Evolutionary conservation across 257 asterid genomes (phyloP), one percentile per base, ranked within the genome.

Genomic region (Datura wrightii): DNA sequence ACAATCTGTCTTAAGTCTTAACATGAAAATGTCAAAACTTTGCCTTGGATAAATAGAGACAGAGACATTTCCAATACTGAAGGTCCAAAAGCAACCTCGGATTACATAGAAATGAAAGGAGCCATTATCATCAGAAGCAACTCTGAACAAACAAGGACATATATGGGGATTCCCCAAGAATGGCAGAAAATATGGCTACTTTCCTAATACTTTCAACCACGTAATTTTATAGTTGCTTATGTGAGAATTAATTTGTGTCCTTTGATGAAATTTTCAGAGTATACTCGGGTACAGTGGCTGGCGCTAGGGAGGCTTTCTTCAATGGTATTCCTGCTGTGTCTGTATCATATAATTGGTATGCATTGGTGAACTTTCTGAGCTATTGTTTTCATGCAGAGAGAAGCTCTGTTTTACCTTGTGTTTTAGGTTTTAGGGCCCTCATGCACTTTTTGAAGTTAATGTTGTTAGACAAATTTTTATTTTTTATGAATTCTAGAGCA

Each of bases 211-310:
- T 19, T 41, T 15, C 53, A 39, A 69, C 34, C 79, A 37, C 8
- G 60, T 19, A 11, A 74, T 1, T 74, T 74, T 24, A 24, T 74
- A 24, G 44, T 50, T 50, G 62, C 62, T 76, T 76, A 7, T 50
- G 81, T 74, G 7, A 48, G 82, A 76, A 76, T 50, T 76, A 50
- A 55, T 76, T 72, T 50, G 31, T 76, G 56, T 14, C 44, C 36
- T 31, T 55, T 80, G 24, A 46, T 80, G 70, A 80, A 55, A 56
- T 55, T 3, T 34, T 50, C 94, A 94, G 99, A 79, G 86, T 90
- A 72, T 94, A 94, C 88, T 96, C 99, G 34, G 99, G 98, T 83
- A 96, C 98, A 10, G 98, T 96, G 39, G 99, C 94, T 39, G 99
- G 99, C 83, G 99, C 99, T 62, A 92, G 99, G 4, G 99, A 96